These are phyloP conservation scores for Lumnitzera racemosa DNA, from an alignment of 345 rosid genomes.

Conservation along the genomic window DNA sequence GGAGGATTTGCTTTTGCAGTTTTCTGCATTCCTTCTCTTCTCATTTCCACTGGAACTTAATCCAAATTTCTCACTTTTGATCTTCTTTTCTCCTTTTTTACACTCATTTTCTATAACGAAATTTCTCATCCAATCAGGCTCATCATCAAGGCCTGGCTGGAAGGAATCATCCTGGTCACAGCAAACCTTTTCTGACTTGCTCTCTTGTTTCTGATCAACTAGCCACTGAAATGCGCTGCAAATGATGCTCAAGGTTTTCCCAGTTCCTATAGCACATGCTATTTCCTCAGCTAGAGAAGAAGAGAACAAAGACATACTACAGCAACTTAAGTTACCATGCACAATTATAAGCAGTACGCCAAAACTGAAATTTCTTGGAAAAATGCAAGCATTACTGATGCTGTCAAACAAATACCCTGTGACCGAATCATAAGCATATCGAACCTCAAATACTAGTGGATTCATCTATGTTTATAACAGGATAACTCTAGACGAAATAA, in stretches of 20 bases:
- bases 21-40: conserved; percentile 19
- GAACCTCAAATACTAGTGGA: no score
- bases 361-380: no score
- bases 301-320: background rate
- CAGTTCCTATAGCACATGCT: conserved; percentile 53
- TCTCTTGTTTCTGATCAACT: conserved; percentile 44
- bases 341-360: no score
- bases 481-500: no score
- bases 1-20: conserved; percentile 10
- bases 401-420: no score
- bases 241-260: conserved; percentile 83
- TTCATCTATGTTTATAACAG: no score
- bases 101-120: conserved; percentile 28
- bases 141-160: conserved; percentile 39
- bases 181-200: conserved; percentile 9
- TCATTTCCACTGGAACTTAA: conserved; percentile 16
- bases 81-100: conserved; percentile 6
- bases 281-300: background rate
- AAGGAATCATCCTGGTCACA: conserved; percentile 10
- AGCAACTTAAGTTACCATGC: no score
- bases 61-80: conserved; percentile 21
- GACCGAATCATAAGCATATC: no score
- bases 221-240: conserved; percentile 86
- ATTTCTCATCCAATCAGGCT: conserved; percentile 79
- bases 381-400: no score